phyloP scores from a whole-genome alignment of 495 filamentous ascomycete species.

The Xylaria venustula region DNA sequence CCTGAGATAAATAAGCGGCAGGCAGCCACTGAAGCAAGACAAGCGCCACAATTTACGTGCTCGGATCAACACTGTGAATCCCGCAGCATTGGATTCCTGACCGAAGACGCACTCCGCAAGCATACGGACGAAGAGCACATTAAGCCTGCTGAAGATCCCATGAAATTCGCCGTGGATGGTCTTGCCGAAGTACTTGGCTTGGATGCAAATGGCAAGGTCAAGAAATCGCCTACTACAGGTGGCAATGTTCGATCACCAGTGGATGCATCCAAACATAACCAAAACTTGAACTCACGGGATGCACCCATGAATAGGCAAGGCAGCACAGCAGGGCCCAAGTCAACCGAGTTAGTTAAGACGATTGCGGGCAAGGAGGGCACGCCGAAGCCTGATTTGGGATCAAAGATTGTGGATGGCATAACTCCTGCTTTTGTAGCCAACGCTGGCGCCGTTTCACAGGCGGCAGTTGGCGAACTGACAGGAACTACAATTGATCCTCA shows the following conservation, averaged over 20 bases:
- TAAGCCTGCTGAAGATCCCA: slow-evolving; percentile 52
- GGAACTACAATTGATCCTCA: slow-evolving; percentile 46
- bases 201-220: slow-evolving; percentile 45
- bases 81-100: slow-evolving; percentile 49
- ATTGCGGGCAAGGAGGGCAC: slow-evolving; percentile 26
- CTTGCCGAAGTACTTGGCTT: slow-evolving; percentile 43
- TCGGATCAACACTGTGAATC: slow-evolving; percentile 45
- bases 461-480: slow-evolving; percentile 34
- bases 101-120: slow-evolving; percentile 47
- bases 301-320: slow-evolving; percentile 44
- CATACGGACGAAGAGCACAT: slow-evolving; percentile 57
- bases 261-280: slow-evolving; percentile 43
- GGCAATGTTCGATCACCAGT: slow-evolving; percentile 17
- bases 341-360: slow-evolving; percentile 20
- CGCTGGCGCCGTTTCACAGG: slow-evolving; percentile 11
- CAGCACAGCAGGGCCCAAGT: slow-evolving; percentile 35
- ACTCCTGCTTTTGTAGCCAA: slow-evolving; percentile 14
- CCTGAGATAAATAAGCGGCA: slow-evolving; percentile 48
- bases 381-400: slow-evolving; percentile 21
- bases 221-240: slow-evolving; percentile 15
- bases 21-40: slow-evolving; percentile 33
- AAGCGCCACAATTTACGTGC: slow-evolving; percentile 41
- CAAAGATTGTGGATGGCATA: slow-evolving; percentile 19
- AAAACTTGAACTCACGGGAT: slow-evolving; percentile 40
- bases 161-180: slow-evolving; percentile 47